Evolutionary conservation across 2,329 filamentous ascomycete species (phyloP).

Genomic region (Colletotrichum godetiae): DNA sequence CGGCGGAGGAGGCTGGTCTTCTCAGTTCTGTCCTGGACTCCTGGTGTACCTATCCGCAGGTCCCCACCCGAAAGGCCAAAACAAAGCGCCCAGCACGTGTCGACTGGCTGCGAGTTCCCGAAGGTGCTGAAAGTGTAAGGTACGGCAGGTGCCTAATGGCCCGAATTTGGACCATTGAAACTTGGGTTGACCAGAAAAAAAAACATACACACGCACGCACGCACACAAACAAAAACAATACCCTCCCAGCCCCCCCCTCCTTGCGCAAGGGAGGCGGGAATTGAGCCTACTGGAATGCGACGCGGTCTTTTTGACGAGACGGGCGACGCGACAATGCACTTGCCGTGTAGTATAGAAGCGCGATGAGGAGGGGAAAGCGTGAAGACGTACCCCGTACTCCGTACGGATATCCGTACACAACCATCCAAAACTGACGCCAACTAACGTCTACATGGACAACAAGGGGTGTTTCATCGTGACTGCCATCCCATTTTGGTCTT

Average conservation of each 20-base stretch:
- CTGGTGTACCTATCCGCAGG: no score
- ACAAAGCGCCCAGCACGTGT: not conserved
- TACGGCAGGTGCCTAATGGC: not conserved
- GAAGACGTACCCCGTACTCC: not conserved
- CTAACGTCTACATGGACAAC: not conserved
- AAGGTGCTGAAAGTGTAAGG: not conserved
- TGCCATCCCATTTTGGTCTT: not conserved
- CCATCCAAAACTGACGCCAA: not conserved
- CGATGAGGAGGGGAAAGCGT: not conserved
- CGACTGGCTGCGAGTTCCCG: not conserved
- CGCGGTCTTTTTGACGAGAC: not conserved
- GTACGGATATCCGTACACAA: not conserved
- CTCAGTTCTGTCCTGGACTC: not conserved
- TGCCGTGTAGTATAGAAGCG: not conserved
- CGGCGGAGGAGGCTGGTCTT: not conserved
- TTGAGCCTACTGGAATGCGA: not conserved
- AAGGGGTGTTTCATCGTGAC: not conserved
- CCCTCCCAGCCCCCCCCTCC: conserved; percentile 4
- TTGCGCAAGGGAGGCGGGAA: conserved; percentile 2
- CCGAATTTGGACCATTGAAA: not conserved
- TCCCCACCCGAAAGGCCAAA: not conserved
- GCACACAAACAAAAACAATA: not conserved
- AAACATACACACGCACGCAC: not conserved
- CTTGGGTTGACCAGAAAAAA: not conserved
- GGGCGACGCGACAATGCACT: not conserved